Conservation (phyloP, 2,329 filamentous ascomycete genomes). For the Apiospora rasikravindrae region DNA sequence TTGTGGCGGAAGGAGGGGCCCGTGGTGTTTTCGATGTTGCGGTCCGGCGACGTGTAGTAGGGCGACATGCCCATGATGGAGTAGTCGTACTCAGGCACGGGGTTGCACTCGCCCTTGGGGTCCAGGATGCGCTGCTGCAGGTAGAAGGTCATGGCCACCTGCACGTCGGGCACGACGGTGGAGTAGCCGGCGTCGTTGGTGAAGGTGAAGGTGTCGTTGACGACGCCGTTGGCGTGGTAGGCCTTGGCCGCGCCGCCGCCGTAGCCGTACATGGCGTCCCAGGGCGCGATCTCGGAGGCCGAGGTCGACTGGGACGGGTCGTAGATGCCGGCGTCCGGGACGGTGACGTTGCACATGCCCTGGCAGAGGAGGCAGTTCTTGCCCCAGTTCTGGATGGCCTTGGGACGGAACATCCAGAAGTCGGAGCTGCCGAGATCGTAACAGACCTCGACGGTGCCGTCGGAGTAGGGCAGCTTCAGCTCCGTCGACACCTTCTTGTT, state of each 20-base stretch:
- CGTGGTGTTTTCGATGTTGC: conserved; percentile 28
- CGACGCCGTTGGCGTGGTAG: conserved; percentile 22
- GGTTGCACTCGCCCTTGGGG: conserved; percentile 27
- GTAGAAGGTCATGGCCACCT: conserved; percentile 35
- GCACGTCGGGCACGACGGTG: conserved; percentile 30
- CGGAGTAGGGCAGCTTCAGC: conserved; percentile 28
- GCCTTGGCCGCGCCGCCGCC: conserved; percentile 28
- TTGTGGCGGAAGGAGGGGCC: conserved; percentile 40
- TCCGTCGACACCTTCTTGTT: conserved; percentile 31
- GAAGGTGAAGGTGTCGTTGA: conserved; percentile 35
- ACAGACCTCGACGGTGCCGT: conserved; percentile 30
- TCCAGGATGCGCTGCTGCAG: conserved; percentile 29
- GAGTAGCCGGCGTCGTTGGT: conserved; percentile 25
- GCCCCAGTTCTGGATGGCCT: conserved; percentile 23
- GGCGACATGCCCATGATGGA: conserved; percentile 39
- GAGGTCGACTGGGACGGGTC: conserved; percentile 21
- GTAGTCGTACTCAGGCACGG: conserved; percentile 31
- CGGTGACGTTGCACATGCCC: conserved; percentile 23
- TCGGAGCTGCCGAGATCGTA: conserved; percentile 33
- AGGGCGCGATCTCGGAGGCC: not conserved
- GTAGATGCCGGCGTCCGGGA: conserved; percentile 15
- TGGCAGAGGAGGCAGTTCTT: not conserved
- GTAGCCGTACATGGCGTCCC: conserved; percentile 25
- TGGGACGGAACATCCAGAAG: conserved; percentile 31
- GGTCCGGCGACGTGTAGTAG: conserved; percentile 30